phyloP scores from a whole-genome alignment of 768 basidiomycete genomes.

The Xerocomus spinulosus region DNA sequence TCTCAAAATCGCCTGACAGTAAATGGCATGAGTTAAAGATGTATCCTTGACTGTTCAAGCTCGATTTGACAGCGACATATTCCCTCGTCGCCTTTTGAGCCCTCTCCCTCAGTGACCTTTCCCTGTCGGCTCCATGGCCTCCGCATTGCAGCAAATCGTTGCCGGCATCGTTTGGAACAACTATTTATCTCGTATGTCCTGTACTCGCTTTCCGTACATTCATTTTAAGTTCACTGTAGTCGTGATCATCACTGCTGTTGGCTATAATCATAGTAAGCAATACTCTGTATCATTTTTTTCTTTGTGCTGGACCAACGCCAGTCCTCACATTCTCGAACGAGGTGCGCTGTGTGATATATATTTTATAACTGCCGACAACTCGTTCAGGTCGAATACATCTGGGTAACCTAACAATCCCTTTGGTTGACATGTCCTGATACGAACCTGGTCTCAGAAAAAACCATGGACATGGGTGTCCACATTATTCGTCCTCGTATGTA shows the following conservation, averaged over 20 bases:
- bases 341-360: neutral
- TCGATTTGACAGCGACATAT: no score
- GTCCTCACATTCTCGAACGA: neutral
- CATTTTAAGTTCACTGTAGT: no score
- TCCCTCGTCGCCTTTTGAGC: no score
- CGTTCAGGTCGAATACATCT: constrained; percentile 1
- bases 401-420: neutral
- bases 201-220: neutral
- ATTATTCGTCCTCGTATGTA: constrained; percentile 1
- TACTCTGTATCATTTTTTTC: no score
- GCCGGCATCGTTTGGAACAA: neutral
- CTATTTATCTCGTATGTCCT: neutral
- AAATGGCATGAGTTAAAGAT: no score
- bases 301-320: neutral
- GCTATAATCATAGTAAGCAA: neutral
- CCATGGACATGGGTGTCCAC: neutral
- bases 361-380: no score
- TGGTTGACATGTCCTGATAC: neutral
- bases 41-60: no score
- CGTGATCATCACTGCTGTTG: no score
- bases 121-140: neutral
- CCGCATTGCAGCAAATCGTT: neutral
- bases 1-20: no score
- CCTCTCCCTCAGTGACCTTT: neutral
- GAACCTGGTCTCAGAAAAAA: neutral